Evolutionary conservation across 2,329 filamentous ascomycete genomes (phyloP).

Genomic region (Fusarium verticillioides): DNA sequence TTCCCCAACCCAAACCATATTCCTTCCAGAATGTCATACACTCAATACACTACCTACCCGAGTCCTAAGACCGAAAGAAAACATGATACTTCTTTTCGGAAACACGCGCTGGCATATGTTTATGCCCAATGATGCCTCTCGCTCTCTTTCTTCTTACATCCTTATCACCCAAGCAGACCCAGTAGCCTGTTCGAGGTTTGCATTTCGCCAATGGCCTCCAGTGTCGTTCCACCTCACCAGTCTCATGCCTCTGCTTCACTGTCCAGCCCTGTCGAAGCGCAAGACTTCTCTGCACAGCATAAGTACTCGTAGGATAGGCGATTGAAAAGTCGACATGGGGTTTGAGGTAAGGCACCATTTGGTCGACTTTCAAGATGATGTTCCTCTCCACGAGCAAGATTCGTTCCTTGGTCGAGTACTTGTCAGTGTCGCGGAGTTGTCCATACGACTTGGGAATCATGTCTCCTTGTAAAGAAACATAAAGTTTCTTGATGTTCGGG

Average conservation of each 20-base stretch:
- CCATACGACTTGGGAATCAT: not conserved
- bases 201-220: slow-evolving; percentile 34
- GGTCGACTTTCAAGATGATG: slow-evolving; percentile 24
- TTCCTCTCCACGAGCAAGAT: not conserved
- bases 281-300: slow-evolving; percentile 22
- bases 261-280: slow-evolving; percentile 13
- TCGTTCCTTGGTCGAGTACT: not conserved
- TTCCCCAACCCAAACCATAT: not conserved
- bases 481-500: slow-evolving; percentile 16
- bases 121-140: not conserved
- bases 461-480: slow-evolving; percentile 32
- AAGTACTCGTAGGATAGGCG: slow-evolving; percentile 40
- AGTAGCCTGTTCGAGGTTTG: slow-evolving; percentile 38
- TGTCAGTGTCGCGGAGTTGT: too few relatives aligned
- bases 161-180: slow-evolving; percentile 42
- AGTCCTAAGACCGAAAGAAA: not conserved
- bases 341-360: slow-evolving; percentile 32
- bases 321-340: slow-evolving; percentile 35
- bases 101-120: not conserved
- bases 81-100: not conserved
- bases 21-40: not conserved
- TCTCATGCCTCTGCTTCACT: slow-evolving; percentile 30
- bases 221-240: slow-evolving; percentile 32
- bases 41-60: not conserved
- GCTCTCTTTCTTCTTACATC: not conserved